Evolutionary conservation across 441 rosid genomes (phyloP), one percentile per base, ranked within the genome.

Genomic region (Gossypium gossypioides): DNA sequence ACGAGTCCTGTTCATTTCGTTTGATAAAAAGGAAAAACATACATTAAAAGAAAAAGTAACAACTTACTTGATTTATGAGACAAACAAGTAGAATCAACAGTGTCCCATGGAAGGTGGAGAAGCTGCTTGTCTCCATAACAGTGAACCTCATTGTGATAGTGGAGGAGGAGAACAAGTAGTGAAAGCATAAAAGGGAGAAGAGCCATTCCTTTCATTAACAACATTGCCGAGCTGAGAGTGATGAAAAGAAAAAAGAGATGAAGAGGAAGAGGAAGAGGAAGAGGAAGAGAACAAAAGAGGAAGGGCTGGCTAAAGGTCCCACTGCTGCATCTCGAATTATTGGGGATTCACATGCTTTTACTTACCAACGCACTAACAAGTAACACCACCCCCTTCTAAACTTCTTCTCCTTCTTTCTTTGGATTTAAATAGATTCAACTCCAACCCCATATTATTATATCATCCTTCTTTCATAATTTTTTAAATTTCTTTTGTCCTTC

Each of bases 251-350:
- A 6, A 34, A 19, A n/a, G 70, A 72, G 59, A 69, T 66, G 57
- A 48, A 46, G 60, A 59, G 44, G 73, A 71, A 75, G 42, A 25
- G 69, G 58, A 64, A 75, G 42, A 25, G 69, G 58, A 64, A 72
- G 72, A 70, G 72, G 72, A 76, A 18, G 22, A 34, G 80, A 89
- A 90, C 98, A 90, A 90, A 90, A 88, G 81, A 84, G 64, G 79
- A 79, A 81, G 80, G 85, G 89, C 84, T 86, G 93, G 85, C 80
- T 68, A 15, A 80, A 78, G 81, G 88, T 69, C 83, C 90, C 90
- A 83, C 84, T 72, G 71, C 58, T 88, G 94, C 94, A 90, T 88
- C 93, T 83, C 76, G 84, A 85, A 84, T 89, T 87, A 87, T 91
- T 89, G 90, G 77, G 78, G 84, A 81, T 86, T 93, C 98, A 91